Evolutionary conservation across 768 basidiomycete species (phyloP).

Genomic region (Collybia nuda): DNA sequence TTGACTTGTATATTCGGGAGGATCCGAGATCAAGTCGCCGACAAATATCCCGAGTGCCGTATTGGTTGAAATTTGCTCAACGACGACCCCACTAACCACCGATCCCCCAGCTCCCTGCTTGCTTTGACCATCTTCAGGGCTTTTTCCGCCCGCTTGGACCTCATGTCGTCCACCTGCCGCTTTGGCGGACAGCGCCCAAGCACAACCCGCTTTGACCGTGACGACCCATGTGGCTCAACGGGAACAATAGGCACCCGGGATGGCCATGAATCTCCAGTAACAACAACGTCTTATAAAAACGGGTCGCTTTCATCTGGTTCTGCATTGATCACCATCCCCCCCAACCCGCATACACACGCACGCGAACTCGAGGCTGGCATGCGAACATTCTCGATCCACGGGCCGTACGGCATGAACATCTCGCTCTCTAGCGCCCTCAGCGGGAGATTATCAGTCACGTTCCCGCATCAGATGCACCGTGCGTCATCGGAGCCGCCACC

Average conservation of each 20-base stretch:
- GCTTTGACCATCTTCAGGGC: too few species aligned
- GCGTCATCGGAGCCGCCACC: conserved; percentile 12
- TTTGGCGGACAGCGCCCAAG: background rate
- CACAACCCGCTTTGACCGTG: conserved; percentile 12
- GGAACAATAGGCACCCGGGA: conserved; percentile 14
- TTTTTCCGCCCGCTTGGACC: too few species aligned
- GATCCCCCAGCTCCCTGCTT: too few species aligned
- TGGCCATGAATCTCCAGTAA: background rate
- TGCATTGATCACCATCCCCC: background rate
- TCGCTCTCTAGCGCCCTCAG: conserved; percentile 10
- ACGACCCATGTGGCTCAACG: conserved; percentile 13
- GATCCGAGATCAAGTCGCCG: too few species aligned
- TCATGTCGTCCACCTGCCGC: too few species aligned
- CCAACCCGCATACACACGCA: too few species aligned
- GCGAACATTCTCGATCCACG: conserved; percentile 12
- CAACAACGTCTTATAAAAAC: conserved; percentile 13
- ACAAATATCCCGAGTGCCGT: too few species aligned
- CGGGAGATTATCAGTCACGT: conserved; percentile 8
- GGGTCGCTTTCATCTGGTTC: background rate
- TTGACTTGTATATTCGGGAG: too few species aligned
- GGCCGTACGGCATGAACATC: conserved; percentile 12
- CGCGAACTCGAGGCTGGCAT: conserved; percentile 9
- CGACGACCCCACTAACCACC: too few species aligned
- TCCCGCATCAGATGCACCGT: conserved; percentile 8
- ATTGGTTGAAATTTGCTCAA: too few species aligned